These are phyloP conservation scores for Thelephora ganbajun DNA, from an alignment of 768 basidiomycete genomes.

Conservation along the genomic window DNA sequence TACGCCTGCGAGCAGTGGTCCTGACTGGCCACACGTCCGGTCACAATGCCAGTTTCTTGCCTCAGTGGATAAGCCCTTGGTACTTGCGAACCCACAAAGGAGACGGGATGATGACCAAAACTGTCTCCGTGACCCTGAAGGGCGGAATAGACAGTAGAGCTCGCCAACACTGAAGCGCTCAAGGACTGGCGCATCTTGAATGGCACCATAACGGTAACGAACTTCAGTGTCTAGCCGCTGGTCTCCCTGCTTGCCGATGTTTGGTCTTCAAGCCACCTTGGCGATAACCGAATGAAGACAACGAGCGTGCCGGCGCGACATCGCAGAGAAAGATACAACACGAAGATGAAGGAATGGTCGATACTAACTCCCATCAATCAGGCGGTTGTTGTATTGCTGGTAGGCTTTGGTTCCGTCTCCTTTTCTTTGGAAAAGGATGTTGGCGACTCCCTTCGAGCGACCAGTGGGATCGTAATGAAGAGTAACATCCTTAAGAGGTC, in stretches of 20 bases:
- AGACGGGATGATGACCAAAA: too few species aligned
- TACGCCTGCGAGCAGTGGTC: constrained; percentile 3
- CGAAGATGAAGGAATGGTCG: constrained; percentile 29
- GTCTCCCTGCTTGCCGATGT: constrained; percentile 26
- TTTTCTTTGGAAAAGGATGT: constrained; percentile 71
- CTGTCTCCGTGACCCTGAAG: too few species aligned
- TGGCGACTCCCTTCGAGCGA: constrained; percentile 82
- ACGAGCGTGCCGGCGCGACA: neutral
- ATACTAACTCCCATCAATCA: constrained; percentile 99
- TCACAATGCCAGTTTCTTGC: too few species aligned
- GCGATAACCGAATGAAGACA: constrained; percentile 3
- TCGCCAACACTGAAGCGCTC: too few species aligned
- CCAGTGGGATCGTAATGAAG: constrained; percentile 78
- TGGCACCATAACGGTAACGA: too few species aligned
- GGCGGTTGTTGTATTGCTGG: constrained; percentile 91
- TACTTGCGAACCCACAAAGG: too few species aligned
- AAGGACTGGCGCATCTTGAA: too few species aligned
- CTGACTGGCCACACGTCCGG: too few species aligned
- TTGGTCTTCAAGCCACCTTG: neutral
- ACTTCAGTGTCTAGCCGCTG: constrained; percentile 22
- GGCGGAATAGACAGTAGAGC: too few species aligned
- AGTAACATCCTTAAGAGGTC: constrained; percentile 70
- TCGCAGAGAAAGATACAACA: constrained; percentile 2
- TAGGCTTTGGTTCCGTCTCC: constrained; percentile 90
- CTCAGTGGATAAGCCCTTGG: too few species aligned